Evolutionary conservation across 305 asterid species (phyloP), one percentile per base, ranked within the genome.

Genomic region (Fraxinus albicans): DNA sequence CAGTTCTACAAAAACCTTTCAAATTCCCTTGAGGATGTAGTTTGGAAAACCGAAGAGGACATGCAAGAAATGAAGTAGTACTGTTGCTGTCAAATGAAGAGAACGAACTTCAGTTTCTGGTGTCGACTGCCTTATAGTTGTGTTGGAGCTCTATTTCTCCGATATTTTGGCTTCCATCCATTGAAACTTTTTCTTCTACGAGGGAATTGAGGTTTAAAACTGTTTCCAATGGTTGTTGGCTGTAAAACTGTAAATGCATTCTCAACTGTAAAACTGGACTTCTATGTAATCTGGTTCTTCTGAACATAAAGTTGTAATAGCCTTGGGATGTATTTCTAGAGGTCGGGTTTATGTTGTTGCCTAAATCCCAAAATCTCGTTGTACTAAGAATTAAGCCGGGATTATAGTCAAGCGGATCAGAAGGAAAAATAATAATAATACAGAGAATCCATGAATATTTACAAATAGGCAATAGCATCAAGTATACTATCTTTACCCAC

Each of bases 1-100:
- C 94, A 95, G 98, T 95, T 95, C 84, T 95, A 95, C 84, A 92
- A 93, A 81, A 95, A 86, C 65, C 96, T 95, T 17, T 93, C 98
- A 0, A 92, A 92, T 53, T 60, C 91, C 70, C 92, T 95, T 31
- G 91, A 93, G 82, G 98, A 93, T 42, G 97, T 95, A 21, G 97
- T 95, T 76, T 95, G 98, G 98, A 93, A 90, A 87, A 91, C 98
- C 1, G 98, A 93, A 80, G 97, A 93, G 82, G 97, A 93, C 38
- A 94, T 89, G 94, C 97, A 91, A 86, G 81, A 86, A 78, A 85
- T 83, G 79, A 86, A 88, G 87, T 88, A 91, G 86, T 38, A 50
- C 53, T 3, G 19, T 19, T 19, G 55, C 44, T 47, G 82, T 76
- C 58, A 35, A 25, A 79, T 36, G 80, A 79, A 50, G 83, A 76